A percentile compares a stretch with the other conserved stretches of the same genome.
phyloP scores from a whole-genome alignment of 768 basidiomycete species.

The Boletus eberwhitei region DNA sequence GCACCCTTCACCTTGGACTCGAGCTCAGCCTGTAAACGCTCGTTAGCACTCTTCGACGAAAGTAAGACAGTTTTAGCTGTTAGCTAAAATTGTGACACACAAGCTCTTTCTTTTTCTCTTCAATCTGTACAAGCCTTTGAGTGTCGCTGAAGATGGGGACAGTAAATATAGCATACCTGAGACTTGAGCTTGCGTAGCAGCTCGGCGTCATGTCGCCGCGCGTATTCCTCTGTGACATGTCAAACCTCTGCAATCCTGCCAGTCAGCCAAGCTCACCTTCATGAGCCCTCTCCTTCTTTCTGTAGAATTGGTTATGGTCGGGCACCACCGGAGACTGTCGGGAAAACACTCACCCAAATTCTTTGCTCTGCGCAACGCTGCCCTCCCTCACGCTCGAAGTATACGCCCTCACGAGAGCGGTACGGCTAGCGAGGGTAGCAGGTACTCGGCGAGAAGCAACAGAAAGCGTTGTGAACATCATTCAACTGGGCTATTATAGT shows the following conservation, averaged over 20 bases:
- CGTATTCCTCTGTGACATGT: slow-evolving; percentile 54
- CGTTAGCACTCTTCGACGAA: slow-evolving; percentile 12
- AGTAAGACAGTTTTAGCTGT: slow-evolving; percentile 14
- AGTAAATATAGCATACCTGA: slow-evolving; percentile 38
- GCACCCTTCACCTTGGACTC: slow-evolving; percentile 26
- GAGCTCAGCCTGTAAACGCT: slow-evolving; percentile 25
- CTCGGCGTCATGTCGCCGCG: slow-evolving; percentile 54
- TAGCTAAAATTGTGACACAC: slow-evolving; percentile 23
- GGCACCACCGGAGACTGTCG: not conserved
- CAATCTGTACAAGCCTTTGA: slow-evolving; percentile 20
- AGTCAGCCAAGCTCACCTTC: slow-evolving; percentile 42
- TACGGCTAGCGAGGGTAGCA: slow-evolving; percentile 33
- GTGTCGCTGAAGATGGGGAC: not conserved
- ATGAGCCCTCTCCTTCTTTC: slow-evolving; percentile 72
- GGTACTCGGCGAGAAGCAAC: slow-evolving; percentile 39
- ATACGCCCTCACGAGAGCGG: slow-evolving; percentile 33
- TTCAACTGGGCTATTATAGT: not conserved
- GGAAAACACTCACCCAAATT: slow-evolving; percentile 50
- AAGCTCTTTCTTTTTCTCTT: slow-evolving; percentile 31
- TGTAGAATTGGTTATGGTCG: slow-evolving; percentile 25
- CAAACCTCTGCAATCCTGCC: not conserved
- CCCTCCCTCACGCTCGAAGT: slow-evolving; percentile 47
- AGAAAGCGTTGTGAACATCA: slow-evolving; percentile 22
- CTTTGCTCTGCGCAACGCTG: slow-evolving; percentile 57
- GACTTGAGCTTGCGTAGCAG: slow-evolving; percentile 57